Evolutionary conservation across 805 yeast genomes (phyloP), one percentile per base, ranked within the genome.

Genomic region (Metschnikowia matae): DNA sequence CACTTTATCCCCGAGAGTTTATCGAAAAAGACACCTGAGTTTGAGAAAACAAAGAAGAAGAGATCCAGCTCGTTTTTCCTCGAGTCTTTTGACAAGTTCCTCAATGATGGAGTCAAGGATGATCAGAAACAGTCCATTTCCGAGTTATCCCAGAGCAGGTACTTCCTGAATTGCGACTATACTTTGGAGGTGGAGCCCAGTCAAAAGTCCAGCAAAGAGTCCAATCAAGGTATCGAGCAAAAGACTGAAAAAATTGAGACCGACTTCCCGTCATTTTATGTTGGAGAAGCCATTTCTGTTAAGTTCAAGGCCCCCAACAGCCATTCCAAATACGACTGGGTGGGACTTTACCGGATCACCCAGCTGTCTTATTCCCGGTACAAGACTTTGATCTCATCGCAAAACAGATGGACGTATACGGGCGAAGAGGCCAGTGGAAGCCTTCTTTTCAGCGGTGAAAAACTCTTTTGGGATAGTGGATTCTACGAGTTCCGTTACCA

Each of bases 401-500:
- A 75, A 36, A 86, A 86, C 10, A 81, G 84, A 54, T 87, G 92
- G 92, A 59, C 71, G 33, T 81, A 81, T 49, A 64, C 76, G 11
- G 68, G 72, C 15, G 61, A 61, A 2, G 56, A 51, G 1, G 49
- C 66, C 8, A 54, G 61, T 3, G 91, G 92, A 1, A 56, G 62
- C 11, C 72, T 79, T 6, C 68, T 58, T 10, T 87, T 87, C 58
- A 62, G 68, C 10, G 72, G 74, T 6, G 71, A 73, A 4, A 67
- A 76, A 44, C 66, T 84, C 40, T 75, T 74, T 58, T 84, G 84
- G 80, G 85, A 83, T 57, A 81, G 78, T 38, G 95, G 95, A 0
- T 71, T 80, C 33, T 87, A 82, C 66, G 92, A 87, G 66, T 75
- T 87, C 55, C 75, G 95, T 62, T 84, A 84, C 59, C 94, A 87